phyloP scores from a whole-genome alignment of 768 basidiomycete genomes.

The Podaxis mareebaensis region DNA sequence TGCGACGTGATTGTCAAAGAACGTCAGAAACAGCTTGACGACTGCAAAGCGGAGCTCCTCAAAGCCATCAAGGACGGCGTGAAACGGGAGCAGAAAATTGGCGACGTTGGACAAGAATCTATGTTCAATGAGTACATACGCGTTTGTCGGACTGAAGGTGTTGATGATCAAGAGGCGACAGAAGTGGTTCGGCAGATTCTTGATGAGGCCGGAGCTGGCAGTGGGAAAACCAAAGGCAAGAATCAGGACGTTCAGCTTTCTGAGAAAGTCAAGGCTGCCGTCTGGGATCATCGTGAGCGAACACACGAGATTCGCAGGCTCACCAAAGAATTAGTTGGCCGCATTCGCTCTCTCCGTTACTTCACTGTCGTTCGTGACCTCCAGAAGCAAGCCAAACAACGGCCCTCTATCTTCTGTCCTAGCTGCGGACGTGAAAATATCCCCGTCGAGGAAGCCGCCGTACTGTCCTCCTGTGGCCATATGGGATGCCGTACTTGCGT shows the following conservation, averaged over 20 bases:
- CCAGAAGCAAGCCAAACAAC: conserved; percentile 69
- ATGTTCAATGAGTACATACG: conserved; percentile 81
- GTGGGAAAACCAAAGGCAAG: conserved; percentile 47
- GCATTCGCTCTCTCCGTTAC: conserved; percentile 87
- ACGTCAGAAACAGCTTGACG: conserved; percentile 75
- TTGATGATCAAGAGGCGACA: conserved; percentile 78
- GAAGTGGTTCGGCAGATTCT: conserved; percentile 58
- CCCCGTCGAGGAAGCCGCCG: conserved; percentile 69
- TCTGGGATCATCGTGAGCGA: conserved; percentile 85
- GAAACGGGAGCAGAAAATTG: conserved; percentile 67
- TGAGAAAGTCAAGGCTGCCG: conserved; percentile 57
- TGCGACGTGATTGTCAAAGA: conserved; percentile 90
- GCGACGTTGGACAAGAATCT: conserved; percentile 64
- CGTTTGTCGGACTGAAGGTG: conserved; percentile 65
- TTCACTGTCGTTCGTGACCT: conserved; percentile 90
- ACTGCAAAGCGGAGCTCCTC: conserved; percentile 75
- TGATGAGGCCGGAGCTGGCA: conserved; percentile 56
- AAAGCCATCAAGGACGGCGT: conserved; percentile 65
- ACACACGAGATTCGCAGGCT: conserved; percentile 84
- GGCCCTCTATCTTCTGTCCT: conserved; percentile 63
- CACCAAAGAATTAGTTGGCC: conserved; percentile 86
- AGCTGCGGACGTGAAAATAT: conserved; percentile 56
- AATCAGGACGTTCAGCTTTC: conserved; percentile 58
- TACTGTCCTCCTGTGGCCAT: conserved; percentile 92
- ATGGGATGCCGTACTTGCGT: conserved; percentile 81